Evolutionary conservation across 1,284 basidiomycete genomes (phyloP).

Genomic region (Schizophyllum amplum): DNA sequence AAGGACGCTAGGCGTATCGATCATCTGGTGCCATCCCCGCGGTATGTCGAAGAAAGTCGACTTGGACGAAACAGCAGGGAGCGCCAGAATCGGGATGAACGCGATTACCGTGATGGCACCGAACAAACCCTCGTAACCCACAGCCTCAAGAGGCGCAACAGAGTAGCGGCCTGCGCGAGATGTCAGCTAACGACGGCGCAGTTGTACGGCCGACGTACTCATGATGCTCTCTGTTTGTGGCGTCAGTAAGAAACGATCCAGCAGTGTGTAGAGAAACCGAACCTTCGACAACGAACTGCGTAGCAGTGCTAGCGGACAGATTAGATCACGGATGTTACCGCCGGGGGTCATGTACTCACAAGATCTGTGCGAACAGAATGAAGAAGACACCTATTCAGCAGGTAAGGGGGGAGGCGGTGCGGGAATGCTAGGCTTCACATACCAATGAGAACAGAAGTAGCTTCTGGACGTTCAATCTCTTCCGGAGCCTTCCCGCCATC

Average conservation of each 20-base stretch:
- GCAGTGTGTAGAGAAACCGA: conserved; percentile 33
- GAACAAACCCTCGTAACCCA: conserved; percentile 92
- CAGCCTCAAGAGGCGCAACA: conserved; percentile 89
- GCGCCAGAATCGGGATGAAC: conserved; percentile 65
- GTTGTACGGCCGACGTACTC: conserved; percentile 25
- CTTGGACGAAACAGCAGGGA: conserved; percentile 40
- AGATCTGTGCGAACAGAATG: conserved; percentile 94
- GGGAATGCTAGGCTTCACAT: conserved; percentile 17
- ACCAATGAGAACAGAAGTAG: conserved; percentile 64
- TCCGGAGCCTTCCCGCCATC: conserved; percentile 23
- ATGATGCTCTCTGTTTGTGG: conserved; percentile 68
- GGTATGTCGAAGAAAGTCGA: conserved; percentile 90
- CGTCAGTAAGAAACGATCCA: conserved; percentile 15
- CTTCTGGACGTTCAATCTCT: conserved; percentile 46
- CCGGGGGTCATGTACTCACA: conserved; percentile 48
- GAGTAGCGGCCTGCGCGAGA: conserved; percentile 53
- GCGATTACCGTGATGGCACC: conserved; percentile 74
- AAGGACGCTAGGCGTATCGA: conserved; percentile 71
- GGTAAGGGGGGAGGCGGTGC: conserved; percentile 5
- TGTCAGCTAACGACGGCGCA: conserved; percentile 3
- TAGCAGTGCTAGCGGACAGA: conserved; percentile 58
- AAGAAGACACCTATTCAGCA: conserved; percentile 81
- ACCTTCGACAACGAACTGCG: conserved; percentile 94
- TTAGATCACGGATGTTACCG: conserved; percentile 14
- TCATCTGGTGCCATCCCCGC: conserved; percentile 87